phyloP scores from a whole-genome alignment of 2,329 filamentous ascomycete species.

The Celoporthe dispersa region DNA sequence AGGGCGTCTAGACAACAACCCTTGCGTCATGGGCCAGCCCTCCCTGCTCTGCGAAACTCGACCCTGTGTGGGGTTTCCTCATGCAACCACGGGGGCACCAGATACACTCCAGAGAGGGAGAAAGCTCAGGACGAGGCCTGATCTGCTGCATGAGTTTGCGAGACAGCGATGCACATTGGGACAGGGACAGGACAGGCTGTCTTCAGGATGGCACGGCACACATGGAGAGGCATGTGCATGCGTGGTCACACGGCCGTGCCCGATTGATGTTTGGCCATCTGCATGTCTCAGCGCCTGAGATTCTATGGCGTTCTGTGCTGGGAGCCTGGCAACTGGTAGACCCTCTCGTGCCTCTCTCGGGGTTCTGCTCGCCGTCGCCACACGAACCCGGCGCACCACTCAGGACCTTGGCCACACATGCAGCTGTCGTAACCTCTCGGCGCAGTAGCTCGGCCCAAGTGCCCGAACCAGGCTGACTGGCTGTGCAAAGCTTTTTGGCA shows the following conservation, averaged over 20 bases:
- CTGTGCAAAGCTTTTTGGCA: conserved; percentile 1
- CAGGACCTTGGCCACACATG: neutral
- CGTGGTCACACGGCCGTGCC: neutral
- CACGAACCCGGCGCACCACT: neutral
- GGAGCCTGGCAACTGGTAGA: neutral
- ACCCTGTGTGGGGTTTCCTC: neutral
- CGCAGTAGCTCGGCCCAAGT: neutral
- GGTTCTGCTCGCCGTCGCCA: conserved; percentile 2
- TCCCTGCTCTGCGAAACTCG: neutral
- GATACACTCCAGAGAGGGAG: neutral
- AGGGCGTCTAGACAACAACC: neutral
- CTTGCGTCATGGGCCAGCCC: conserved; percentile 12
- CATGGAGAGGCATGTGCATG: neutral
- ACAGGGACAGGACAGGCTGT: conserved; percentile 2
- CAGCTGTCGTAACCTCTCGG: conserved; percentile 7
- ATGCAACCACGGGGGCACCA: neutral
- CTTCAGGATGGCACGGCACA: neutral
- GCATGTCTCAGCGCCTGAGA: conserved; percentile 11
- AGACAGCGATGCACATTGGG: neutral
- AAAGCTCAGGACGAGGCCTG: neutral
- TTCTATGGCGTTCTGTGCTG: neutral
- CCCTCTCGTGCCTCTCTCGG: neutral
- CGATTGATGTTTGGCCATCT: conserved; percentile 8
- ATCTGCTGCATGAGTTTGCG: conserved; percentile 10
- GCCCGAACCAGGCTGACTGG: conserved; percentile 1